Evolutionary conservation across 805 yeast genomes (phyloP).

Genomic region (Saccharomycopsis amapae): DNA sequence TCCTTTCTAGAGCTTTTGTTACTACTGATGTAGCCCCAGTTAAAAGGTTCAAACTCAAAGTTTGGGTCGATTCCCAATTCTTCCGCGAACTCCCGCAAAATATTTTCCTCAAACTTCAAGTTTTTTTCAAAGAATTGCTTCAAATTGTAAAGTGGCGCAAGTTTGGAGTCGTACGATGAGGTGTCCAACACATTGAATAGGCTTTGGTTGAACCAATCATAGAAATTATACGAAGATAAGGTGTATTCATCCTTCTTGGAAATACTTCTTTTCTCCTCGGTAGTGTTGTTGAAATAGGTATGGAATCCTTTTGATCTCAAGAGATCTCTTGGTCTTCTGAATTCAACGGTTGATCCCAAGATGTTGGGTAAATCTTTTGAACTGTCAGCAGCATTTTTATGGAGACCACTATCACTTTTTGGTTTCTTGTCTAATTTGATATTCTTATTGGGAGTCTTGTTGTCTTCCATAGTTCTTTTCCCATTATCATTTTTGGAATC

Average conservation of each 20-base stretch:
- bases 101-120: constrained; percentile 30
- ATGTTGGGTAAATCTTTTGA: constrained; percentile 32
- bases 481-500: constrained; percentile 9
- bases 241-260: constrained; percentile 31
- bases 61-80: constrained; percentile 11
- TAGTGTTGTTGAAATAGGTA: constrained; percentile 41
- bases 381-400: constrained; percentile 6
- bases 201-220: constrained; percentile 36
- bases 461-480: constrained; percentile 1
- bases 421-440: not conserved
- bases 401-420: constrained; percentile 6
- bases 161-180: constrained; percentile 32
- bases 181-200: constrained; percentile 33
- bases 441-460: not conserved
- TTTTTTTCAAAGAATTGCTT: constrained; percentile 55
- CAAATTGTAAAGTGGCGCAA: constrained; percentile 46
- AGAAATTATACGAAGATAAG: constrained; percentile 36
- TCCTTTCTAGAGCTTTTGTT: constrained; percentile 2
- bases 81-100: constrained; percentile 12
- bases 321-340: constrained; percentile 38
- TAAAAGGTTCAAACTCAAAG: constrained; percentile 5
- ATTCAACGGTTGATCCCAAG: constrained; percentile 39
- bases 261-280: constrained; percentile 37
- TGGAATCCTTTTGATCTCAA: constrained; percentile 45
- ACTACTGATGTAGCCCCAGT: not conserved